Evolutionary conservation across 306 rosid genomes (phyloP).

Genomic region (Gillenia trifoliata): DNA sequence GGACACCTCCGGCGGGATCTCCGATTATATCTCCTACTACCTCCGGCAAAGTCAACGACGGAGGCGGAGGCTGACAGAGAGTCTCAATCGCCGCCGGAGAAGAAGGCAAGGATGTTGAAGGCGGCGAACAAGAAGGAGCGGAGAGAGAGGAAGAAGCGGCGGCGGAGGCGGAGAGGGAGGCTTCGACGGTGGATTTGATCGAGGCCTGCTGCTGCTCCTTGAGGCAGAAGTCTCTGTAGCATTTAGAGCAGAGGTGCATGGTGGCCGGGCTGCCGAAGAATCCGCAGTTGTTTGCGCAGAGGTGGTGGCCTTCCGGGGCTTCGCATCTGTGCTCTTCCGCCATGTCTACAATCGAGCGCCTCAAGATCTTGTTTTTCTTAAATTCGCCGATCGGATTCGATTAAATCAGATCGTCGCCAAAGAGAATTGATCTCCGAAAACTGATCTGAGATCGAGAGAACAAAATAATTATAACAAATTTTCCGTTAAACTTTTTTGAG

Average conservation of each 20-base stretch:
- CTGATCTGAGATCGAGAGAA: neutral
- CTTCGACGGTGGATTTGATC: conserved; percentile 69
- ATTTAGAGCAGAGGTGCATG: conserved; percentile 90
- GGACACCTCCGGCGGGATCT: neutral
- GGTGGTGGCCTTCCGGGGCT: conserved; percentile 79
- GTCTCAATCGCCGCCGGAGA: conserved; percentile 1
- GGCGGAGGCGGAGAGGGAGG: conserved; percentile 47
- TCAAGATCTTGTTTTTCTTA: neutral
- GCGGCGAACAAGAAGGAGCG: neutral
- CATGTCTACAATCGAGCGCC: conserved; percentile 32
- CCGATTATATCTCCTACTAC: conserved; percentile 14
- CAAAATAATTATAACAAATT: neutral
- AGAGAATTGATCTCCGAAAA: neutral
- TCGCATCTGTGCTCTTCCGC: conserved; percentile 93
- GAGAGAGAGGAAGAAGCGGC: neutral
- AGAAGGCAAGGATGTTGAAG: neutral
- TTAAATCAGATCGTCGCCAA: neutral
- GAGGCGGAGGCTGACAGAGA: conserved; percentile 22
- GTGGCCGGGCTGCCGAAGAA: conserved; percentile 88
- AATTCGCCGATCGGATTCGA: neutral
- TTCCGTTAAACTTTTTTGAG: neutral
- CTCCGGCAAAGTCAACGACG: conserved; percentile 19
- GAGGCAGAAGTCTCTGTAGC: conserved; percentile 58
- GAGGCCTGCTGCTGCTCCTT: conserved; percentile 69
- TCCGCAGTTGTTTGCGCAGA: conserved; percentile 88